Evolutionary conservation across 2,329 filamentous ascomycete genomes (phyloP).

Genomic region (Arthrobotrys pseudoclavata): DNA sequence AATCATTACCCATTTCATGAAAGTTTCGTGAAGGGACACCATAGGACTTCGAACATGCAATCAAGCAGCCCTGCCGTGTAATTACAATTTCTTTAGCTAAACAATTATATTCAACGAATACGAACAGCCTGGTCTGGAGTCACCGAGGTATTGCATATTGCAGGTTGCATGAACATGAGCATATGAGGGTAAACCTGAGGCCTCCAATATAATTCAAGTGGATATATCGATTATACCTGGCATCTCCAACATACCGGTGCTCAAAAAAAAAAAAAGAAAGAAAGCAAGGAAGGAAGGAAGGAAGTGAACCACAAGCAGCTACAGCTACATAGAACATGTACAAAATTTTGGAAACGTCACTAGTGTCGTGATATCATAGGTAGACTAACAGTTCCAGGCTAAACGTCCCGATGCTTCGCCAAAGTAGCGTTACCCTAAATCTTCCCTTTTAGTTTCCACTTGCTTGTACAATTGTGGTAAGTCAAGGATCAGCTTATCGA

Average conservation of each 20-base stretch:
- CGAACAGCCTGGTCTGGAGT: conserved; percentile 13
- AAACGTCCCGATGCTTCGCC: conserved; percentile 23
- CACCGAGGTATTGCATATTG: conserved; percentile 26
- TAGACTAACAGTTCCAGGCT: conserved; percentile 8
- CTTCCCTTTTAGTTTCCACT: conserved; percentile 3
- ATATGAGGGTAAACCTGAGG: neutral
- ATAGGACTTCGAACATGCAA: conserved; percentile 25
- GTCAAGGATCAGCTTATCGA: conserved; percentile 50
- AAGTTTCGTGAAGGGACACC: conserved; percentile 7
- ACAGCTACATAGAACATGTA: neutral
- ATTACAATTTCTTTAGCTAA: conserved; percentile 6
- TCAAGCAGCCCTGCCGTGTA: conserved; percentile 41
- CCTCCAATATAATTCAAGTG: neutral
- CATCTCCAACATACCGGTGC: conserved; percentile 15
- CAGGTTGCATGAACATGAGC: conserved; percentile 18
- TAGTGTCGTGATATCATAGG: conserved; percentile 49
- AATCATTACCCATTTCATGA: conserved; percentile 30
- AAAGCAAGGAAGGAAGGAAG: conserved; percentile 6
- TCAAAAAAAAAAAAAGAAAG: neutral
- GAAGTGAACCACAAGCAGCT: neutral
- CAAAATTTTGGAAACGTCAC: neutral
- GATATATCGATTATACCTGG: conserved; percentile 5
- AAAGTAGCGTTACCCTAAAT: conserved; percentile 14
- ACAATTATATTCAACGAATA: conserved; percentile 22
- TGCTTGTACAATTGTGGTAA: conserved; percentile 59